These are phyloP conservation scores for Acrodontium crateriforme DNA, from an alignment of 2,329 filamentous ascomycete genomes.

Conservation along the genomic window DNA sequence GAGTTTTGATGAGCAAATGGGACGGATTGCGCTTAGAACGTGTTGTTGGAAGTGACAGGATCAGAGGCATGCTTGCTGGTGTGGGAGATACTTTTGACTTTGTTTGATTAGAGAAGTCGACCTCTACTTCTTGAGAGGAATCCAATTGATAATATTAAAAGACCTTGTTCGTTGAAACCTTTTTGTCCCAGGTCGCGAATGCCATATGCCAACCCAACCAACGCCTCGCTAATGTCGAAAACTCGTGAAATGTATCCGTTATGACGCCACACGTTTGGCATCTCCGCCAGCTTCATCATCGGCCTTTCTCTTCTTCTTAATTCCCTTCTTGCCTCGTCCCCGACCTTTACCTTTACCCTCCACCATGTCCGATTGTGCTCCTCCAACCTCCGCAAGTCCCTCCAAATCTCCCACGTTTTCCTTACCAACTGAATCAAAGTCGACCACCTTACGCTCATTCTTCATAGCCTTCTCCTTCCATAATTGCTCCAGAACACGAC, in stretches of 20 bases:
- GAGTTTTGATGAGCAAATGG: constrained; percentile 68
- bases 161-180: too few species aligned
- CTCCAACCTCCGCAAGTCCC: constrained; percentile 48
- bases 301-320: constrained; percentile 17
- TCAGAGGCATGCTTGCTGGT: constrained; percentile 68
- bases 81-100: constrained; percentile 80
- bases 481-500: constrained; percentile 77
- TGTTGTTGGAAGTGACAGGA: constrained; percentile 66
- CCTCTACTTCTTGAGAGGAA: too few species aligned
- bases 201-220: too few species aligned
- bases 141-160: too few species aligned
- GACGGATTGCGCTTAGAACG: constrained; percentile 82
- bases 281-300: constrained; percentile 7
- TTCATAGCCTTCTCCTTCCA: constrained; percentile 81
- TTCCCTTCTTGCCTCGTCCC: too few species aligned
- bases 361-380: too few species aligned
- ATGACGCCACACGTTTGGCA: constrained; percentile 5
- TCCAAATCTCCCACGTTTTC: constrained; percentile 45
- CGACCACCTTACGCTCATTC: constrained; percentile 62
- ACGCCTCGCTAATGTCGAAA: too few species aligned
- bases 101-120: constrained; percentile 36
- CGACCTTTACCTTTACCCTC: constrained; percentile 32
- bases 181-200: too few species aligned
- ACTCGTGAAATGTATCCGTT: too few species aligned
- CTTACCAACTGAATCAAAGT: constrained; percentile 50